phyloP scores from a whole-genome alignment of 495 filamentous ascomycete species.

The Physcia stellaris region DNA sequence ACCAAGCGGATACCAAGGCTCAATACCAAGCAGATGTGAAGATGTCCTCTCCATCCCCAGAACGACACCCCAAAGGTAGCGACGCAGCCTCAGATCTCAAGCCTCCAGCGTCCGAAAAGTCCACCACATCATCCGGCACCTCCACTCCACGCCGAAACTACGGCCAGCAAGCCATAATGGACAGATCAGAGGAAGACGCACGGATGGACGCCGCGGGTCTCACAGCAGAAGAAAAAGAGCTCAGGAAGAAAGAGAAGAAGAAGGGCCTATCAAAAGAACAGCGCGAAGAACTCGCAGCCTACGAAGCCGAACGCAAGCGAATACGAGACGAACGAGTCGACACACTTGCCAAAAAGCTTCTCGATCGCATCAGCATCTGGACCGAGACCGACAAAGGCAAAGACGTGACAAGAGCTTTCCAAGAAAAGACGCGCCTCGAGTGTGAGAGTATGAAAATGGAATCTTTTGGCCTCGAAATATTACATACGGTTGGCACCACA shows the following conservation, averaged over 20 bases:
- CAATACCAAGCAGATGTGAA: constrained; percentile 13
- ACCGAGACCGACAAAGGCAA: constrained; percentile 85
- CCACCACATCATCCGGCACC: constrained; percentile 32
- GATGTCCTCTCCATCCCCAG: constrained; percentile 12
- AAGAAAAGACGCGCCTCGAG: constrained; percentile 86
- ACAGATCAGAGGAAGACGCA: constrained; percentile 77
- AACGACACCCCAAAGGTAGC: constrained; percentile 4
- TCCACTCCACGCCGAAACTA: constrained; percentile 55
- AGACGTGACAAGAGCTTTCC: constrained; percentile 79
- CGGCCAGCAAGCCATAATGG: constrained; percentile 74
- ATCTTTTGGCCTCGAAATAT: constrained; percentile 90
- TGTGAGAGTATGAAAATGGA: constrained; percentile 99
- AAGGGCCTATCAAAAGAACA: constrained; percentile 85
- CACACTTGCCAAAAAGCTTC: constrained; percentile 66
- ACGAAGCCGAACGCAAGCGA: constrained; percentile 70
- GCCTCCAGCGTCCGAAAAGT: constrained; percentile 13
- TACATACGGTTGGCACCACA: constrained; percentile 84
- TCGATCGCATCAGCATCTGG: constrained; percentile 88
- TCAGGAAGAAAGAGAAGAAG: constrained; percentile 76
- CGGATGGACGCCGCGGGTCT: constrained; percentile 52
- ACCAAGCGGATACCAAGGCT: constrained; percentile 18
- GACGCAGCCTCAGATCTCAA: constrained; percentile 1
- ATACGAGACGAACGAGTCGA: constrained; percentile 86
- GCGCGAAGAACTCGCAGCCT: constrained; percentile 72
- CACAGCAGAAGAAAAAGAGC: constrained; percentile 62